Percentiles rank a stretch among this genome's conserved stretches.
Evolutionary conservation across 768 basidiomycete genomes (phyloP).

Genomic region (Mrakia hoshinonis): DNA sequence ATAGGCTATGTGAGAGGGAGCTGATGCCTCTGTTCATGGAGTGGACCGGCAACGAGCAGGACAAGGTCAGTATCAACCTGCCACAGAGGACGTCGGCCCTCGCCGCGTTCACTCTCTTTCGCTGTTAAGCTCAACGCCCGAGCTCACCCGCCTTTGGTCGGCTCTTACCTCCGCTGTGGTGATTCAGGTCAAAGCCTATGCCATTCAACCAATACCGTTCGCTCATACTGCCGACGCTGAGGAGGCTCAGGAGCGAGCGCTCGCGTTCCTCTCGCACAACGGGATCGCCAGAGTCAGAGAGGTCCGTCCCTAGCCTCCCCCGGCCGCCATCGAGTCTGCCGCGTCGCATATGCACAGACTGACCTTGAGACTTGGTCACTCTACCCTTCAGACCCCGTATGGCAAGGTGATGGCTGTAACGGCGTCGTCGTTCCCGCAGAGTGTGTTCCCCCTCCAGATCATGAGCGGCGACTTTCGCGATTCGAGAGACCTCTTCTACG

Average conservation of each 20-base stretch:
- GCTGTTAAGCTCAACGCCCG: background rate
- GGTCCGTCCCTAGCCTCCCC: background rate
- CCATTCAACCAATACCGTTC: background rate
- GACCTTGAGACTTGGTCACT: background rate
- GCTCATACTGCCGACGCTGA: background rate
- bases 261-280: background rate
- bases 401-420: background rate
- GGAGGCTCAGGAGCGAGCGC: background rate
- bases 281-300: background rate
- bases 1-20: background rate
- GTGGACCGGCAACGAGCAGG: background rate
- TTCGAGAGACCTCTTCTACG: background rate
- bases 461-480: background rate
- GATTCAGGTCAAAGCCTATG: background rate
- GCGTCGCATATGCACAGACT: background rate
- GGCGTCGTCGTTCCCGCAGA: background rate
- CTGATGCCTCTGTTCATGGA: background rate
- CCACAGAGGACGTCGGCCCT: background rate
- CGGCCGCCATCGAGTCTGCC: too few species aligned
- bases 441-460: conserved; percentile 1
- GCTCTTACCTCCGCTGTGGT: background rate
- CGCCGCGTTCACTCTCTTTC: background rate
- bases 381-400: background rate
- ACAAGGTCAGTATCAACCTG: background rate
- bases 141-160: background rate